Conservation (phyloP, 352 stramenopile genomes). For the Globisporangium perplexum region DNA sequence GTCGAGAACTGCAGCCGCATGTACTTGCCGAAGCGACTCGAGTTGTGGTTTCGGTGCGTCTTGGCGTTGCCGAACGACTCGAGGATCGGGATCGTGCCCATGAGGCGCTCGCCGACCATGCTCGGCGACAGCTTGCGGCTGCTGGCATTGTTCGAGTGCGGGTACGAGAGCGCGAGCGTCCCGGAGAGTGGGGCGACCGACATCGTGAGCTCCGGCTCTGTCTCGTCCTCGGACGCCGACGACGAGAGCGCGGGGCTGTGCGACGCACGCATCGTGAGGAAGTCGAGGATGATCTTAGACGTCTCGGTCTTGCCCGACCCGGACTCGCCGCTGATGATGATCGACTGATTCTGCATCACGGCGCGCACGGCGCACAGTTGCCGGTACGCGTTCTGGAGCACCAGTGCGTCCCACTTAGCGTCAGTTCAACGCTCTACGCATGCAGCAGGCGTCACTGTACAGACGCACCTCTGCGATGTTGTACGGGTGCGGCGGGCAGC, state of each 20-base stretch:
- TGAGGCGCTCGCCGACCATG: constrained; percentile 65
- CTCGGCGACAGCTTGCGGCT: constrained; percentile 57
- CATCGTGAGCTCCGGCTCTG: constrained; percentile 58
- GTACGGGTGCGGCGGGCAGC: constrained; percentile 76
- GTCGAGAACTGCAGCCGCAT: constrained; percentile 81
- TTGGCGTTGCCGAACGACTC: constrained; percentile 89
- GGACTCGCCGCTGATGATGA: constrained; percentile 93
- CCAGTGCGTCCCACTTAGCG: background rate
- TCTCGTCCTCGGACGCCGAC: constrained; percentile 45
- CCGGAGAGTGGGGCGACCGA: constrained; percentile 34
- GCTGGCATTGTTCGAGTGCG: constrained; percentile 44
- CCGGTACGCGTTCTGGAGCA: constrained; percentile 51
- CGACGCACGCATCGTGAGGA: constrained; percentile 69
- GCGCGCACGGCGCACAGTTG: constrained; percentile 75
- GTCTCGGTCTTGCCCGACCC: constrained; percentile 95
- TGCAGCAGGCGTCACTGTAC: too few relatives aligned
- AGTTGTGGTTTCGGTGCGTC: constrained; percentile 89
- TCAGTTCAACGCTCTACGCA: background rate
- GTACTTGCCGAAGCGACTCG: constrained; percentile 90
- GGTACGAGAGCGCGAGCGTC: constrained; percentile 63
- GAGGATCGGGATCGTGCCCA: constrained; percentile 91
- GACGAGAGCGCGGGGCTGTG: constrained; percentile 37
- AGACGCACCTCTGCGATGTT: constrained; percentile 60
- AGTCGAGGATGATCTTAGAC: constrained; percentile 91
- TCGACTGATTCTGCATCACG: constrained; percentile 91